A percentile compares a stretch with the other conserved stretches of the same genome.
These are phyloP conservation scores for Ensete glaucum DNA, from an alignment of 176 grass and related monocot genomes.

Conservation along the genomic window DNA sequence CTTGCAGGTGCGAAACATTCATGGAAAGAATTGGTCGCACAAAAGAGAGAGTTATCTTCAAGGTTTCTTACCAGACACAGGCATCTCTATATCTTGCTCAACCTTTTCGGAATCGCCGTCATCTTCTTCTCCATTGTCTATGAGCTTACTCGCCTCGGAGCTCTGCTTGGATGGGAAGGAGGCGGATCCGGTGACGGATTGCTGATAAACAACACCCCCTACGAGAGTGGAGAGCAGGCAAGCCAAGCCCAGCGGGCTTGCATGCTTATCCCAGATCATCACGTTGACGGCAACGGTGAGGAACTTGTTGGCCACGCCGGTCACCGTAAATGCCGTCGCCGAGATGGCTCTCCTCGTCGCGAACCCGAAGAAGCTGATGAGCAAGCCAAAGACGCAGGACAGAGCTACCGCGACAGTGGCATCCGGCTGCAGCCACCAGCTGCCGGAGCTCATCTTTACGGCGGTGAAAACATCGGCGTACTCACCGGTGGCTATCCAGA, in stretches of 20 bases:
- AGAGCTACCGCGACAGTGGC: background rate
- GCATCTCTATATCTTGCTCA: no score
- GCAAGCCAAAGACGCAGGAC: background rate
- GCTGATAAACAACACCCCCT: background rate
- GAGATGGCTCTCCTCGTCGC: background rate
- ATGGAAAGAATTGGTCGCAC: no score
- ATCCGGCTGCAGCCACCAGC: background rate
- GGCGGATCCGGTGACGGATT: background rate
- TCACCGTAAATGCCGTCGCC: slow-evolving; percentile 6
- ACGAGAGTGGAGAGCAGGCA: background rate
- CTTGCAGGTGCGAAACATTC: no score
- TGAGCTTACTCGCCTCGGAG: no score
- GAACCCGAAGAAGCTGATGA: slow-evolving; percentile 5
- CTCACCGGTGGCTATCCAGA: background rate
- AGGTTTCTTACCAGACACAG: no score
- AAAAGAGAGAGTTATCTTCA: no score
- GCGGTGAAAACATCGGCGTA: slow-evolving; percentile 7
- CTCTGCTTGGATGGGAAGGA: background rate
- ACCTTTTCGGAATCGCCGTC: no score
- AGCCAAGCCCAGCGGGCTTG: background rate
- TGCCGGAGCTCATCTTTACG: background rate
- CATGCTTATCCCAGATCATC: slow-evolving; percentile 1
- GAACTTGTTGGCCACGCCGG: slow-evolving; percentile 1
- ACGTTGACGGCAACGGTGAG: background rate
- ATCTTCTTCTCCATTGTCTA: no score